These are phyloP conservation scores for Pythium dissimile DNA, from an alignment of 352 stramenopile species.

Conservation along the genomic window DNA sequence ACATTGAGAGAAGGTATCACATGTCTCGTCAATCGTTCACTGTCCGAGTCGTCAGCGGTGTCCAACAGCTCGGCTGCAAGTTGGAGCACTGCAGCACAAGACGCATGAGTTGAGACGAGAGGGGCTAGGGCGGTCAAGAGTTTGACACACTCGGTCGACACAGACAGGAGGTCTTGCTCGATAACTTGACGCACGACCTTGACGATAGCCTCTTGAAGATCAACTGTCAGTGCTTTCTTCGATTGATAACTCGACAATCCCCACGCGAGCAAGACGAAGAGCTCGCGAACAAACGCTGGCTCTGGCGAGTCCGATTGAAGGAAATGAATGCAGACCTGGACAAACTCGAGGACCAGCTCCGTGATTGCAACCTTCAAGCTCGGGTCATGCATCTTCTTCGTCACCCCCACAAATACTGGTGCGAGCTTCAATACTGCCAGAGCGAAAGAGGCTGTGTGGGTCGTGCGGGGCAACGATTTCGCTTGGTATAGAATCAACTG, in stretches of 20 bases:
- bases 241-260: background rate
- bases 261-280: conserved; percentile 2
- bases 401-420: background rate
- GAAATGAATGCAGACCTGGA: background rate
- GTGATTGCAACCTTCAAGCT: background rate
- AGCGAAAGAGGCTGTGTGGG: background rate
- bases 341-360: conserved; percentile 4
- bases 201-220: background rate
- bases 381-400: background rate
- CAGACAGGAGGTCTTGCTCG: background rate
- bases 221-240: background rate
- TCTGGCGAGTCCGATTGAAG: background rate
- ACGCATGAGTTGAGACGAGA: background rate
- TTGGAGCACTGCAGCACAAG: background rate
- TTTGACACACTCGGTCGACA: background rate
- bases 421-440: background rate
- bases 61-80: conserved; percentile 3
- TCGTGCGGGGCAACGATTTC: background rate
- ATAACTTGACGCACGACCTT: background rate
- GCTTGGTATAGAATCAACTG: background rate
- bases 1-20: background rate
- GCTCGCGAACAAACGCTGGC: background rate
- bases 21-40: background rate
- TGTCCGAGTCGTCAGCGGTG: background rate
- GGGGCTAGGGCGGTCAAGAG: conserved; percentile 2